Percentiles rank a stretch among this genome's conserved stretches.
phyloP scores from a whole-genome alignment of 2,329 filamentous ascomycete species.

The Fusarium algeriense region DNA sequence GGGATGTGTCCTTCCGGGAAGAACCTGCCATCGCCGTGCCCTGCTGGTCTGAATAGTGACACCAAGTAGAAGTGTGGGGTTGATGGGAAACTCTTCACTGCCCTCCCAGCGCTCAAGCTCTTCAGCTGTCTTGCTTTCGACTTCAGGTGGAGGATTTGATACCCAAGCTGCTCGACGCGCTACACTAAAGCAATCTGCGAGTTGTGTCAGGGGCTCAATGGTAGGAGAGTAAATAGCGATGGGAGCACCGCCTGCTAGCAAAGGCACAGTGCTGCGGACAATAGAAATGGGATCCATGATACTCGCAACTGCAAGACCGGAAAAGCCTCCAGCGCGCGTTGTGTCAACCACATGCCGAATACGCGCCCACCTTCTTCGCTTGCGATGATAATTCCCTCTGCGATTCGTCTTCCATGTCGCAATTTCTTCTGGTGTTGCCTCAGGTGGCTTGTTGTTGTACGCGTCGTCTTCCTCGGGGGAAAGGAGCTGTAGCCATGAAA shows the following conservation, averaged over 20 bases:
- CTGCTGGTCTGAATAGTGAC: conserved; percentile 84
- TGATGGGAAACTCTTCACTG: conserved; percentile 84
- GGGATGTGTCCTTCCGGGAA: conserved; percentile 92
- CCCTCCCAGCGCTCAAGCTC: conserved; percentile 69
- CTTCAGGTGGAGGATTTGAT: conserved; percentile 62
- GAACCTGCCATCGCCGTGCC: conserved; percentile 86
- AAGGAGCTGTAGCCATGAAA: conserved; percentile 93
- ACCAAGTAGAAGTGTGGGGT: conserved; percentile 85
- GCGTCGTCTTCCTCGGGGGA: conserved; percentile 79
- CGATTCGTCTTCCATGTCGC: conserved; percentile 83
- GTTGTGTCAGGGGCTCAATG: conserved; percentile 80
- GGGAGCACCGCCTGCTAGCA: conserved; percentile 85
- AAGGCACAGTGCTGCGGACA: conserved; percentile 79
- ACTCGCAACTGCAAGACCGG: conserved; percentile 84
- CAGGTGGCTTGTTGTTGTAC: conserved; percentile 75
- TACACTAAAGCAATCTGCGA: conserved; percentile 88
- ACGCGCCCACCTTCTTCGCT: conserved; percentile 84
- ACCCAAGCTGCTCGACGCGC: conserved; percentile 82
- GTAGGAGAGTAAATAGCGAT: conserved; percentile 87
- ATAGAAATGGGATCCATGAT: conserved; percentile 85
- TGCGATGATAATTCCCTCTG: conserved; percentile 87
- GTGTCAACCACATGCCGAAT: conserved; percentile 79
- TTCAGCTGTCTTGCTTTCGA: conserved; percentile 58
- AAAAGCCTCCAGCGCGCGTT: conserved; percentile 80
- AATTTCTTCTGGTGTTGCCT: conserved; percentile 70